These are phyloP conservation scores for Prunus armeniaca DNA, from an alignment of 306 rosid genomes.

Conservation along the genomic window DNA sequence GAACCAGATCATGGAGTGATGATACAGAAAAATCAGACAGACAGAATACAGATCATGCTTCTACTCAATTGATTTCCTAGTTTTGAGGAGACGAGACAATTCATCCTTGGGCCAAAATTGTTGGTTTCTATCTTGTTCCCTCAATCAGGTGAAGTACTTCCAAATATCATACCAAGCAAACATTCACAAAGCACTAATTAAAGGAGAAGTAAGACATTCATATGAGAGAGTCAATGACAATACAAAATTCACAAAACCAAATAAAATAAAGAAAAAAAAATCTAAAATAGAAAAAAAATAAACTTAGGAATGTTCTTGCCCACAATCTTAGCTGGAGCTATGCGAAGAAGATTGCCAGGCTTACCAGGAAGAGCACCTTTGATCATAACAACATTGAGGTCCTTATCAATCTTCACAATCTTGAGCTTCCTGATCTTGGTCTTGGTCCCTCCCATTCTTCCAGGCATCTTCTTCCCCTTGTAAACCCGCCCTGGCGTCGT, in stretches of 20 bases:
- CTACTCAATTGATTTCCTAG: background rate
- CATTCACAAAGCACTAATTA: background rate
- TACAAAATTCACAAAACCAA: background rate
- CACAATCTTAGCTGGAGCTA: constrained; percentile 92
- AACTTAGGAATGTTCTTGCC: constrained; percentile 92
- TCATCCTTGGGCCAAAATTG: background rate
- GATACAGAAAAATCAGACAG: background rate
- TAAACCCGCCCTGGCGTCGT: constrained; percentile 90
- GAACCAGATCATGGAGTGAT: background rate
- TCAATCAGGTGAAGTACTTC: background rate
- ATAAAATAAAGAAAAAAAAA: background rate
- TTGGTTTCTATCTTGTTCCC: background rate
- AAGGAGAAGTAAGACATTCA: background rate
- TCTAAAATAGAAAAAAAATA: too few species aligned
- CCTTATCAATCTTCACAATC: constrained; percentile 84
- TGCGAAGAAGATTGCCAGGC: constrained; percentile 91
- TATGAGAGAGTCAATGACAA: background rate
- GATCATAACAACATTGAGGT: constrained; percentile 84
- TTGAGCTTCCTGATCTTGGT: constrained; percentile 86
- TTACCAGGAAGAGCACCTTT: constrained; percentile 95
- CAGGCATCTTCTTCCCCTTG: constrained; percentile 98
- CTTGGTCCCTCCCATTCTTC: constrained; percentile 96
- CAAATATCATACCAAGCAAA: background rate
- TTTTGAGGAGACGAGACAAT: background rate
- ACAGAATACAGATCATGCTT: background rate